Conservation (phyloP, 2,329 filamentous ascomycete species). For the Huntiella abstrusa region DNA sequence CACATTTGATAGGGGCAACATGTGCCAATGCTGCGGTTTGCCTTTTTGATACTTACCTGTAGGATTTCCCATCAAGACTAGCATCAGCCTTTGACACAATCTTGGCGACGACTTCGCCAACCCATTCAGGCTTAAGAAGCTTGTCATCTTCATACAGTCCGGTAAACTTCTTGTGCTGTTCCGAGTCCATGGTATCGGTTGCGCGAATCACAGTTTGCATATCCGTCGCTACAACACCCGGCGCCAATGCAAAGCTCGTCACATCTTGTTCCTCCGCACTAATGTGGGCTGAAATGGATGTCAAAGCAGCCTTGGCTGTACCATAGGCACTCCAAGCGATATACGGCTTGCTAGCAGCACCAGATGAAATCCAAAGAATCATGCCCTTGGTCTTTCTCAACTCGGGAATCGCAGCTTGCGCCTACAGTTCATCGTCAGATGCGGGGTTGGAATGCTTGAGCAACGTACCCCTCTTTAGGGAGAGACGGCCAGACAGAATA, state of each 20-base stretch:
- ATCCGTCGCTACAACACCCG: slow-evolving; percentile 69
- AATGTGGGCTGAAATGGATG: slow-evolving; percentile 57
- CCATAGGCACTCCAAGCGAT: slow-evolving; percentile 66
- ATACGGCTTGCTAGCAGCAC: slow-evolving; percentile 49
- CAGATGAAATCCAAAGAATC: slow-evolving; percentile 64
- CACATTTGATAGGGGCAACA: background rate
- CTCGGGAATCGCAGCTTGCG: slow-evolving; percentile 49
- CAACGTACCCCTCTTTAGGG: background rate
- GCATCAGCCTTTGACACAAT: slow-evolving; percentile 46
- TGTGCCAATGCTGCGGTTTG: background rate
- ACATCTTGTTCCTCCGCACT: slow-evolving; percentile 60
- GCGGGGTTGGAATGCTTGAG: background rate
- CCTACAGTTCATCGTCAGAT: slow-evolving; percentile 24
- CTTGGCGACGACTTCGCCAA: slow-evolving; percentile 69
- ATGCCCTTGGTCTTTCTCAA: slow-evolving; percentile 50
- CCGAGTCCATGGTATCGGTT: slow-evolving; percentile 28
- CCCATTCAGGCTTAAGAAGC: slow-evolving; percentile 64
- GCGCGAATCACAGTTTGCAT: slow-evolving; percentile 78
- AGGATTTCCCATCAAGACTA: slow-evolving; percentile 56
- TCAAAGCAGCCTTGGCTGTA: slow-evolving; percentile 64
- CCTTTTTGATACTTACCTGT: slow-evolving; percentile 32
- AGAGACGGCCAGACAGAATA: background rate
- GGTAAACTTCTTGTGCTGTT: slow-evolving; percentile 49
- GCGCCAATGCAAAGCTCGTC: slow-evolving; percentile 51
- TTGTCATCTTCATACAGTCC: slow-evolving; percentile 50